Percentiles rank a stretch among this genome's conserved stretches.
These are phyloP conservation scores for Chenopodium suecicum DNA, from an alignment of 148 eudicot genomes.

Conservation along the genomic window DNA sequence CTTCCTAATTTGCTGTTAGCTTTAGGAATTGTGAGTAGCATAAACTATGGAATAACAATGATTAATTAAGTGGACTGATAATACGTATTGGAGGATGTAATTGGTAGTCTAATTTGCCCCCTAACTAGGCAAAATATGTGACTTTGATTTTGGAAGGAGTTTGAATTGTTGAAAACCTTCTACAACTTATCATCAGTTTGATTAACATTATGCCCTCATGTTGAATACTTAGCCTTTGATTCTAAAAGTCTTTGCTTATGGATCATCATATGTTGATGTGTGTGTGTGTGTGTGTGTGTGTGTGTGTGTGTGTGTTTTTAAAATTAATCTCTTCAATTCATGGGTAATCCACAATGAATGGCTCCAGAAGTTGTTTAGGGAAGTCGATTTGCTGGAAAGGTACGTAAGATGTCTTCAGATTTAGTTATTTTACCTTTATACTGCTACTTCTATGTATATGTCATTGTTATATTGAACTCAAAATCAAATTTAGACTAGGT, in stretches of 20 bases:
- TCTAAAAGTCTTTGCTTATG: not conserved
- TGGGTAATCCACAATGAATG: constrained; percentile 99
- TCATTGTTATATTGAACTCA: not conserved
- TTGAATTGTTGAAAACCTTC: no score
- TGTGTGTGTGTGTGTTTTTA: no score
- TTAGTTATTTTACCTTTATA: not conserved
- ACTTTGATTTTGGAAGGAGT: no score
- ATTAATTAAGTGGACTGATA: no score
- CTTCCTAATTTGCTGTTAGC: no score
- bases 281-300: not conserved
- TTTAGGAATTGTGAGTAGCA: no score
- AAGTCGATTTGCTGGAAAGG: constrained; percentile 99
- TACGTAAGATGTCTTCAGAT: constrained; percentile 25
- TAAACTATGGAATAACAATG: no score
- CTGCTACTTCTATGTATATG: not conserved
- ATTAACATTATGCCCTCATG: not conserved
- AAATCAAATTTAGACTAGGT: no score
- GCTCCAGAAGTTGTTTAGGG: constrained; percentile 99
- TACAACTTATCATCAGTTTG: no score
- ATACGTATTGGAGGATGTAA: no score
- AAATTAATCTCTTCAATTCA: constrained; percentile 49
- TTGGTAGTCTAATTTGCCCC: no score
- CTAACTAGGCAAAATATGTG: no score
- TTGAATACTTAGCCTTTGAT: not conserved
- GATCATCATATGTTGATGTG: constrained; percentile 1